phyloP scores from a whole-genome alignment of 192 early-diverging fungal genomes.

The Entomortierella beljakovae region DNA sequence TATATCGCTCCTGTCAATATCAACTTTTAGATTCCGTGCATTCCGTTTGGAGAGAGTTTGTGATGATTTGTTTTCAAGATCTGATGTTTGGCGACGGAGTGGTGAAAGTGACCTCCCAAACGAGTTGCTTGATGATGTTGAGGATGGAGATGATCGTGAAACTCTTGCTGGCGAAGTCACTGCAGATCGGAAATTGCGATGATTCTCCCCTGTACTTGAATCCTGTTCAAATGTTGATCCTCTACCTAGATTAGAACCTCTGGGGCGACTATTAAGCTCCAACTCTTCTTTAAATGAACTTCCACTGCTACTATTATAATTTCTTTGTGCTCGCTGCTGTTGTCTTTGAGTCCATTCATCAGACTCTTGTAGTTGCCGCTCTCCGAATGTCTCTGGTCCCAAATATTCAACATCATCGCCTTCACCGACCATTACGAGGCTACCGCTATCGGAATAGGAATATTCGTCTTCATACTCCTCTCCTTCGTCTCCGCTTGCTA shows the following conservation, averaged over 20 bases:
- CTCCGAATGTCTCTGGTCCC: constrained; percentile 10
- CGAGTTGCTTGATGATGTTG: constrained; percentile 15
- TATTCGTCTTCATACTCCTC: constrained; percentile 31
- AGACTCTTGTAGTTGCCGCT: constrained; percentile 18
- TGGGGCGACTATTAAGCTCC: neutral
- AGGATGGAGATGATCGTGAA: constrained; percentile 16
- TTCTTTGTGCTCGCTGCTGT: neutral
- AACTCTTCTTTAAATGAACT: constrained; percentile 22
- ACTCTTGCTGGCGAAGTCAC: constrained; percentile 17
- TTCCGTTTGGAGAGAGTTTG: constrained; percentile 1
- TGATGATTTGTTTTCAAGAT: neutral
- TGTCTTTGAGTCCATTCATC: constrained; percentile 23
- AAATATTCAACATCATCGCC: constrained; percentile 51
- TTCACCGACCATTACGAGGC: constrained; percentile 48
- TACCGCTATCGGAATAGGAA: constrained; percentile 33
- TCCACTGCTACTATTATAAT: constrained; percentile 11
- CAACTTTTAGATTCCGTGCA: constrained; percentile 13
- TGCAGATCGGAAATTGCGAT: constrained; percentile 17
- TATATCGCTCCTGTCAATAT: constrained; percentile 4
- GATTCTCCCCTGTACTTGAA: neutral
- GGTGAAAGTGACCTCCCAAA: neutral
- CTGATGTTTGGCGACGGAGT: neutral
- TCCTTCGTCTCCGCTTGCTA: constrained; percentile 27
- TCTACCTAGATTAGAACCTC: neutral
- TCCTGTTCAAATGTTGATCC: constrained; percentile 10